These are phyloP conservation scores for Ambrosia trifida DNA, from an alignment of 129 eudicot species.

Conservation along the genomic window DNA sequence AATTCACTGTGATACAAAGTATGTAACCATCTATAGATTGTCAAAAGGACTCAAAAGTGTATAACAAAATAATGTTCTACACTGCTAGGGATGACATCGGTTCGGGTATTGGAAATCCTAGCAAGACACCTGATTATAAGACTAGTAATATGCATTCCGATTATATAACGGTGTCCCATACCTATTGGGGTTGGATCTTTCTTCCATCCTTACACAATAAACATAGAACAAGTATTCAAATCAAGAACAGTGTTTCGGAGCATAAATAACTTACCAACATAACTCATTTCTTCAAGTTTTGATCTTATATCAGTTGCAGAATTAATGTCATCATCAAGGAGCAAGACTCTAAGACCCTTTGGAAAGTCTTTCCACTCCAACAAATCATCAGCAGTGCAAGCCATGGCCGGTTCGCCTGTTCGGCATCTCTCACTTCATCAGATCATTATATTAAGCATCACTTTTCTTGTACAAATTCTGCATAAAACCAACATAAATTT, in stretches of 20 bases:
- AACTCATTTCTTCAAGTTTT: slow-evolving; percentile 74
- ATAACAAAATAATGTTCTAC: no score
- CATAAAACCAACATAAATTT: slow-evolving; percentile 11
- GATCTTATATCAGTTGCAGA: slow-evolving; percentile 66
- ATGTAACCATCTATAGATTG: no score
- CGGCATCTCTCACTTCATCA: slow-evolving; percentile 36
- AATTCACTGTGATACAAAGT: no score
- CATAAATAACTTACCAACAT: slow-evolving; percentile 51
- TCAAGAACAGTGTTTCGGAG: slow-evolving; percentile 14
- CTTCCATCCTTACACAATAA: not conserved
- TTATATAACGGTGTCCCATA: no score
- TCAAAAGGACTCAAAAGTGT: no score
- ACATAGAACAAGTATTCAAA: not conserved
- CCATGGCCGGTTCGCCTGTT: slow-evolving; percentile 64
- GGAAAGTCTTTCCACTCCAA: slow-evolving; percentile 81
- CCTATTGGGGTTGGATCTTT: no score
- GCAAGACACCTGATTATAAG: no score
- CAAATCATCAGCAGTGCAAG: slow-evolving; percentile 71
- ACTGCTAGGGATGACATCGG: no score
- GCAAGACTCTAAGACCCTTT: slow-evolving; percentile 83
- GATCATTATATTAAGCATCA: slow-evolving; percentile 29
- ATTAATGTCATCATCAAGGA: slow-evolving; percentile 53
- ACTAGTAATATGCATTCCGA: no score
- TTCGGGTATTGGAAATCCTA: no score
- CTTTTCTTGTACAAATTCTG: slow-evolving; percentile 29